Evolutionary conservation across 306 rosid species (phyloP).

Genomic region (Lablab purpureus): DNA sequence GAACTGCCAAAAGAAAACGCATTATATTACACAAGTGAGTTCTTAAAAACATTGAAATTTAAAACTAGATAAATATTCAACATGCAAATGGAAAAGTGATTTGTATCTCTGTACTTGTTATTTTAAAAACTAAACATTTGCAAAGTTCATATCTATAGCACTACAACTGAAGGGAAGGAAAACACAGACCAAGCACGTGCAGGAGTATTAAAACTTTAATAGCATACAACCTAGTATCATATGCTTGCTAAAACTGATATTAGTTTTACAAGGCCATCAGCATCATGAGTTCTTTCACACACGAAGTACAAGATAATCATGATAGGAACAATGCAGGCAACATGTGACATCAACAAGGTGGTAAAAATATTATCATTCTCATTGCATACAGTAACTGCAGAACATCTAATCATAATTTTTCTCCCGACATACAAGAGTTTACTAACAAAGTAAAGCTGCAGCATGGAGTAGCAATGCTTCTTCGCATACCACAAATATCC

Average conservation of each 20-base stretch:
- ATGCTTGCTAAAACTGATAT: constrained; percentile 23
- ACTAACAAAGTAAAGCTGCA: neutral
- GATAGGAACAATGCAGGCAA: constrained; percentile 17
- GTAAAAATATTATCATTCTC: constrained; percentile 19
- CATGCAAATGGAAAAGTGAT: neutral
- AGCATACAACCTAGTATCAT: neutral
- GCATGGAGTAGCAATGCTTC: neutral
- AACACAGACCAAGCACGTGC: neutral
- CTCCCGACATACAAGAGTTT: neutral
- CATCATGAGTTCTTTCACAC: neutral
- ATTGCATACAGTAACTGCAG: constrained; percentile 2
- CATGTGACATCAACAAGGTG: constrained; percentile 1
- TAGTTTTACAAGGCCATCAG: constrained; percentile 8
- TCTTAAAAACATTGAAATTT: neutral
- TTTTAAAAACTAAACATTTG: neutral
- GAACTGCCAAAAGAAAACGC: constrained; percentile 60
- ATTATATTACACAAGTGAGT: constrained; percentile 12
- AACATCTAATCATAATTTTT: constrained; percentile 1
- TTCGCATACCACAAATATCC: constrained; percentile 20
- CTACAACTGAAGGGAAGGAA: neutral
- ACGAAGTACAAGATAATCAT: neutral
- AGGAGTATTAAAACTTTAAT: neutral
- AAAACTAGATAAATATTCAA: constrained; percentile 7
- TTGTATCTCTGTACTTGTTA: neutral
- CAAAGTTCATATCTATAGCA: neutral